Conservation (phyloP, 768 basidiomycete species). For the Kockovaella imperatae region DNA sequence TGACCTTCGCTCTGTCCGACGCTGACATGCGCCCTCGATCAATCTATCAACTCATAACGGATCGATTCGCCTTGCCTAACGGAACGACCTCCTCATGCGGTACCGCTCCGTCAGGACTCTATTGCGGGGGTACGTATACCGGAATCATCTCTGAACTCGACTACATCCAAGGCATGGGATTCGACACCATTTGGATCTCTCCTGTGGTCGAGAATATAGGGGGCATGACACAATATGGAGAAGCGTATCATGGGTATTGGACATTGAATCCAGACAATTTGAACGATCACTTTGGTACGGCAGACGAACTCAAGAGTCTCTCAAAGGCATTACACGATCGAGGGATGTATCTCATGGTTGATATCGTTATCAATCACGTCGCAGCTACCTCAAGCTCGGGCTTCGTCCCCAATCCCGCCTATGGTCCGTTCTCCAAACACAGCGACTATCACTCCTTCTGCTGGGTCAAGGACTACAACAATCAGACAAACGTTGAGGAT, state of each 20-base stretch:
- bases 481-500: slow-evolving; percentile 60
- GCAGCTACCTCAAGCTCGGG: slow-evolving; percentile 57
- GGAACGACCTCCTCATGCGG: slow-evolving; percentile 44
- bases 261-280: slow-evolving; percentile 46
- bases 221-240: slow-evolving; percentile 47
- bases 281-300: slow-evolving; percentile 64
- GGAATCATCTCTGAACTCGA: slow-evolving; percentile 68
- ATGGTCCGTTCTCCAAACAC: slow-evolving; percentile 44
- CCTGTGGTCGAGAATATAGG: slow-evolving; percentile 72
- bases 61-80: slow-evolving; percentile 61
- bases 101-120: slow-evolving; percentile 35
- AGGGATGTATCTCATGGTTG: slow-evolving; percentile 81
- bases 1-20: slow-evolving; percentile 39
- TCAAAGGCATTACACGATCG: slow-evolving; percentile 60
- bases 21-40: slow-evolving; percentile 66
- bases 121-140: slow-evolving; percentile 79
- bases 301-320: slow-evolving; percentile 63
- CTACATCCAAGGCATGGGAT: slow-evolving; percentile 74
- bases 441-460: slow-evolving; percentile 73
- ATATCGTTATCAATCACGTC: slow-evolving; percentile 78
- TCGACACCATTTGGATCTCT: slow-evolving; percentile 79
- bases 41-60: slow-evolving; percentile 74
- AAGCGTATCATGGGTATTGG: slow-evolving; percentile 83
- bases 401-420: slow-evolving; percentile 49
- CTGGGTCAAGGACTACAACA: slow-evolving; percentile 57